Evolutionary conservation across 2,329 filamentous ascomycete genomes (phyloP).

Genomic region (Diplocarpon mali): DNA sequence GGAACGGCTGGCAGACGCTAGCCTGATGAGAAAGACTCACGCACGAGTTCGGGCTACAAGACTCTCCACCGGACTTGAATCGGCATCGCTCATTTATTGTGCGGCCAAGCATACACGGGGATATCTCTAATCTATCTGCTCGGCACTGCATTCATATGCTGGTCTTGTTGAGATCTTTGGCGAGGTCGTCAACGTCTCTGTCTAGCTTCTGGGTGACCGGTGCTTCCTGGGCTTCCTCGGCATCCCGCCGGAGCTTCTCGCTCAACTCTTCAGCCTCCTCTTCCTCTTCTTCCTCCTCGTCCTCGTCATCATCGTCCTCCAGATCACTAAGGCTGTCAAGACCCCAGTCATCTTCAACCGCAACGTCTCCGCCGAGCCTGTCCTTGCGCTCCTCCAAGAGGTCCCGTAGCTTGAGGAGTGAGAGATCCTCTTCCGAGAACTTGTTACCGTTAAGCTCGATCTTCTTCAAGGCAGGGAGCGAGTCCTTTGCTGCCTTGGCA

Average conservation of each 20-base stretch:
- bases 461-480: conserved; percentile 66
- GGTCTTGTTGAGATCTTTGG: conserved; percentile 62
- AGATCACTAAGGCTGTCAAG: conserved; percentile 80
- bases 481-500: conserved; percentile 52
- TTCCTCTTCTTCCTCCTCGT: conserved; percentile 53
- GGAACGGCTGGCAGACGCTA: too few species aligned
- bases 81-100: conserved; percentile 4
- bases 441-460: conserved; percentile 96
- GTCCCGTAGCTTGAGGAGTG: conserved; percentile 55
- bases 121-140: background rate
- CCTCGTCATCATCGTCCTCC: conserved; percentile 58
- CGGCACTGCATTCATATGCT: conserved; percentile 6
- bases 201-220: conserved; percentile 61
- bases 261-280: conserved; percentile 50
- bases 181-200: conserved; percentile 70
- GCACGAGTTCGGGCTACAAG: too few species aligned
- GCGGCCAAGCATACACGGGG: background rate
- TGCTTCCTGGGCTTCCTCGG: conserved; percentile 61
- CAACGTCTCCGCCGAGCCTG: conserved; percentile 49
- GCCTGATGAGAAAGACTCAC: too few species aligned
- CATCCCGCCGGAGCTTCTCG: conserved; percentile 59
- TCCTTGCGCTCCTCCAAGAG: conserved; percentile 72
- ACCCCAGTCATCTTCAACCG: conserved; percentile 74
- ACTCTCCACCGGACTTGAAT: background rate
- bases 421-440: conserved; percentile 74